Base-by-base conservation (phyloP, 345 rosid species). In the Hibiscus tridactylites region DNA sequence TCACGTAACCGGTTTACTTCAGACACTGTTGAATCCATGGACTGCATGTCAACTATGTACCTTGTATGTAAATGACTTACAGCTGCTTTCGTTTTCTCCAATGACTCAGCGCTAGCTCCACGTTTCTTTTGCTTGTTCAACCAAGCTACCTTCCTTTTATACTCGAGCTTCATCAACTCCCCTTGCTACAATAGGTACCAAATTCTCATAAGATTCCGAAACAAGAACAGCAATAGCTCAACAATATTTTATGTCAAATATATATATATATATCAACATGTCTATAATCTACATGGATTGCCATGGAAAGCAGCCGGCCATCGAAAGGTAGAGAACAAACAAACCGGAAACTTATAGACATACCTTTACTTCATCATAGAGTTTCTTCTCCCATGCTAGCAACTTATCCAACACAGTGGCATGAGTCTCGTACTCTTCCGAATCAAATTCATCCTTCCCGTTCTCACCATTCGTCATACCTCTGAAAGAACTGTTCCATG, bases 361-460 rank as follows among this genome's bases (percentile, higher is more conserved):
- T 82, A 92, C 99, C 99, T 92, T 92, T 29, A 95, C 97, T 89
- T 95, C 98, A 66, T 95, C 99, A 42, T 85, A 95, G 3, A 92
- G 96, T 76, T 95, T 95, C 86, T 89, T 95, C 75, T 95, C 99
- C 99, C 99, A 95, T 1, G 97, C 99, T 60, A 89, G 79, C 79
- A 95, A 81, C 83, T 95, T 95, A 77, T 95, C 99, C 81, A 95
- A 85, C 76, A 95, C 88, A 11, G 91, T 89, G 19, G 99, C 96
- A 81, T 89, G 96, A 73, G 98, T 88, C 76, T 95, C 98, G 60
- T 83, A 72, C 63, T 95, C 96, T 57, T 92, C 90, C 26, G 81
- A 79, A 81, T 90, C 96, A 52, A 81, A 64, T 17, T 89, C 96
- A 73, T 88, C 91, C 79, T 84, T 88, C 24, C 85, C 86, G 71